Evolutionary conservation across 305 asterid species (phyloP), one percentile per base, ranked within the genome.

Genomic region (Andrographis paniculata): DNA sequence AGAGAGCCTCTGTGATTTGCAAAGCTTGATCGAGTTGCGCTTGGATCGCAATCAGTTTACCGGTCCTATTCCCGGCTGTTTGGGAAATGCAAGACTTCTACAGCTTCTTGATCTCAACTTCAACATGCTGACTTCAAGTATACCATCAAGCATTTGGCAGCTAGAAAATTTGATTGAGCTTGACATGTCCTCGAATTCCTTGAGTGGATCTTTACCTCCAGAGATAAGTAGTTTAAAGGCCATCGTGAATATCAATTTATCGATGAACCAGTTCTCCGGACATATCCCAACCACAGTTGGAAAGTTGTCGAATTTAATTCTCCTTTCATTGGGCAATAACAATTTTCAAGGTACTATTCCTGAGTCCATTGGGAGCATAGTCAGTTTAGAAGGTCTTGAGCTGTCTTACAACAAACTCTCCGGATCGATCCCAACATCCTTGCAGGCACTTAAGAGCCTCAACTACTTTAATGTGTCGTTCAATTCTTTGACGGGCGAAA

Each of bases 51-150:
- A 45, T 44, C 24, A 57, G n/a, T 20, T 67, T 2, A 41, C 43
- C 1, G 63, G 63, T 30, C 13, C 52, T 0, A 60, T 60, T 9
- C 67, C 60, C 2, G 55, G 42, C 13, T 66, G 61, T 48, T 16
- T 60, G 14, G 59, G 57, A 9, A 20, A 49, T 16, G 51, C 58
- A 14, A 46, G 45, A 2, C 0, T 45, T 17, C 36, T 58, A 9
- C 48, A 56, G 14, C 9, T 20, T 1, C 1, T 42, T 1, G 9
- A 11, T 45, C 59, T 56, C 18, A 7, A 42, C 9, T 17, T 22
- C 37, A 56, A 63, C 43, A 52, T 16, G 12, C 35, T 64, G 17
- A 42, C 15, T 15, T 58, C 61, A 0, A 12, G 17, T 12, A 42
- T 58, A 30, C 65, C 70, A 9, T 1, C 6, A 10, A 41, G 59